phyloP scores from a whole-genome alignment of 2,329 filamentous ascomycete species.

The Hymenoscyphus albidus region DNA sequence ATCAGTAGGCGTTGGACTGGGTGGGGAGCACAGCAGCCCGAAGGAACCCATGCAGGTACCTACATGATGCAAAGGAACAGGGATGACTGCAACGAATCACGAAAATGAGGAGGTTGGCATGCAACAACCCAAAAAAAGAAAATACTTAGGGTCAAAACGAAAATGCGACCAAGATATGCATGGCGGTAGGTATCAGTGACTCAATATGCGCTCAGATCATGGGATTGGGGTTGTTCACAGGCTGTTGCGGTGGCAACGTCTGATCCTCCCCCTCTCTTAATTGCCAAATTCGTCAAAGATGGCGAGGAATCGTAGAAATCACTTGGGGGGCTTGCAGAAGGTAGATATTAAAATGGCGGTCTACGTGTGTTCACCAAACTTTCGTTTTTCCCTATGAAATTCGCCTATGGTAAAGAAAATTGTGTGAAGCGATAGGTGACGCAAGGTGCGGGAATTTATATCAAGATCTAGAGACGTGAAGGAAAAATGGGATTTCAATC shows the following conservation, averaged over 20 bases:
- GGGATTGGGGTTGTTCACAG: conserved; percentile 12
- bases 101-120: conserved; percentile 12
- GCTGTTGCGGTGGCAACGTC: conserved; percentile 14
- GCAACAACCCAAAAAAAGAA: conserved; percentile 5
- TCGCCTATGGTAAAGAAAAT: not conserved
- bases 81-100: conserved; percentile 2
- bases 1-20: not conserved
- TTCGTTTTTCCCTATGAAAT: not conserved
- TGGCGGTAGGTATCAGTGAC: conserved; percentile 14
- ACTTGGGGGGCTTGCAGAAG: not conserved
- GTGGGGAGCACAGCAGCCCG: conserved; percentile 1
- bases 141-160: conserved; percentile 2
- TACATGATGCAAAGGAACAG: not conserved
- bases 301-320: not conserved
- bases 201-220: conserved; percentile 10
- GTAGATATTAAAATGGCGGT: conserved; percentile 6
- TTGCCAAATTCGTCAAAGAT: conserved; percentile 1
- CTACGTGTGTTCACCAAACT: conserved; percentile 7
- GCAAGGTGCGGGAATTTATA: not conserved
- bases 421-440: not conserved
- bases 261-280: conserved; percentile 4
- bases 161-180: conserved; percentile 18
- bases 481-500: not conserved
- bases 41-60: conserved; percentile 14
- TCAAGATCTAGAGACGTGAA: not conserved